These are phyloP conservation scores for Euclidium syriacum DNA, from an alignment of 345 rosid genomes.

Conservation along the genomic window DNA sequence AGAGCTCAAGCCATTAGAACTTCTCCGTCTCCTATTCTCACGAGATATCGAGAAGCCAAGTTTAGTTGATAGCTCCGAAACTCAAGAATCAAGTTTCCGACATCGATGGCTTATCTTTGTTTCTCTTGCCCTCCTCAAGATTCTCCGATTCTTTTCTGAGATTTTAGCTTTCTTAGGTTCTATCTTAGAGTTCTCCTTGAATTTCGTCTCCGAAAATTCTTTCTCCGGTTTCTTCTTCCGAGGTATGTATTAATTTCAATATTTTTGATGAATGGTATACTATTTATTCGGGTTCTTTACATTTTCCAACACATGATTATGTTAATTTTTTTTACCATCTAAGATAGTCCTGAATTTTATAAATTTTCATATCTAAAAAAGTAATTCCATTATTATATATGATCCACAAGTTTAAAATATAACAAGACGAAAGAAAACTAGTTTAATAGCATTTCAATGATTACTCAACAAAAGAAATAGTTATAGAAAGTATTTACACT, in stretches of 20 bases:
- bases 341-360: too few relatives aligned
- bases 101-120: slow-evolving; percentile 54
- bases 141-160: slow-evolving; percentile 33
- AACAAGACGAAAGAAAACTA: too few relatives aligned
- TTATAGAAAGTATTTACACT: too few relatives aligned
- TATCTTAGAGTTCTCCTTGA: slow-evolving; percentile 35
- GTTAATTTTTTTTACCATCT: too few relatives aligned
- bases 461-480: too few relatives aligned
- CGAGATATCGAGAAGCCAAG: slow-evolving; percentile 34
- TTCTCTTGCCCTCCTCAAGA: slow-evolving; percentile 43
- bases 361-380: too few relatives aligned
- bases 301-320: too few relatives aligned
- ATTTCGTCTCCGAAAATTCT: slow-evolving; percentile 43
- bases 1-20: slow-evolving; percentile 40
- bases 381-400: too few relatives aligned
- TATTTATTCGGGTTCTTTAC: too few relatives aligned
- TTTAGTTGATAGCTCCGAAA: slow-evolving; percentile 40
- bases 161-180: slow-evolving; percentile 45
- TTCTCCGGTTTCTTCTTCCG: slow-evolving; percentile 25
- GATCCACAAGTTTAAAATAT: too few relatives aligned
- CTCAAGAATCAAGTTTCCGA: slow-evolving; percentile 33
- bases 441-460: too few relatives aligned
- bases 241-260: not conserved
- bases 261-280: too few relatives aligned
- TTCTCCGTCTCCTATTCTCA: slow-evolving; percentile 40